Evolutionary conservation across 768 basidiomycete genomes (phyloP).

Genomic region (Kwoniella sp.): DNA sequence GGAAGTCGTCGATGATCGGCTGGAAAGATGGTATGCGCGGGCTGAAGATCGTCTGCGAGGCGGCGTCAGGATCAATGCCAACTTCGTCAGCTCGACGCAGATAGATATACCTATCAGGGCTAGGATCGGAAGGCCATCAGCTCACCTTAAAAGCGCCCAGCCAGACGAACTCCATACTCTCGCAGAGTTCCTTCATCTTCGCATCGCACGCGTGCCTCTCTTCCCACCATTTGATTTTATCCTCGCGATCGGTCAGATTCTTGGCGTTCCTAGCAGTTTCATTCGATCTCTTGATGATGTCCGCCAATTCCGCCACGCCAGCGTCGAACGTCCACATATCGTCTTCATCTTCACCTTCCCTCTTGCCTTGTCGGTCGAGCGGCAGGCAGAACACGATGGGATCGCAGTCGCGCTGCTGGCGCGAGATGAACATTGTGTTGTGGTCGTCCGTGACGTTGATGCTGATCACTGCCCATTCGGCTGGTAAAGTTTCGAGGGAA

Average conservation of each 20-base stretch:
- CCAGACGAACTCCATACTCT: slow-evolving; percentile 94
- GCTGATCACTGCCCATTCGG: slow-evolving; percentile 79
- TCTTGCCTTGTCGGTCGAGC: slow-evolving; percentile 70
- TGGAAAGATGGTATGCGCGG: slow-evolving; percentile 57
- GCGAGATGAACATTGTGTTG: slow-evolving; percentile 77
- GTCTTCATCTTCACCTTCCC: slow-evolving; percentile 72
- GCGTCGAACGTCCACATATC: slow-evolving; percentile 71
- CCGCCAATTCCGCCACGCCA: slow-evolving; percentile 71
- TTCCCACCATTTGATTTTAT: slow-evolving; percentile 82
- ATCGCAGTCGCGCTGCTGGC: slow-evolving; percentile 66
- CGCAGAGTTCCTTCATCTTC: slow-evolving; percentile 71
- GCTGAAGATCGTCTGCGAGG: slow-evolving; percentile 49
- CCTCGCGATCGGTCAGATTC: slow-evolving; percentile 67
- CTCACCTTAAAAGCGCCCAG: slow-evolving; percentile 93
- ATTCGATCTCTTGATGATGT: slow-evolving; percentile 80
- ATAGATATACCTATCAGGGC: no score
- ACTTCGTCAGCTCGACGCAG: no score
- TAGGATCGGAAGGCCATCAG: no score
- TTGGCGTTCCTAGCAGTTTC: slow-evolving; percentile 73
- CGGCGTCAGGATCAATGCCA: background rate
- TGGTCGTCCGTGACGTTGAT: slow-evolving; percentile 82
- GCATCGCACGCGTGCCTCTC: slow-evolving; percentile 73
- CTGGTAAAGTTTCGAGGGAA: slow-evolving; percentile 61
- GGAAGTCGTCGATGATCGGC: slow-evolving; percentile 63
- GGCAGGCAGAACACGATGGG: slow-evolving; percentile 88